These are phyloP conservation scores for Corylus americana DNA, from an alignment of 306 rosid genomes.

Conservation along the genomic window DNA sequence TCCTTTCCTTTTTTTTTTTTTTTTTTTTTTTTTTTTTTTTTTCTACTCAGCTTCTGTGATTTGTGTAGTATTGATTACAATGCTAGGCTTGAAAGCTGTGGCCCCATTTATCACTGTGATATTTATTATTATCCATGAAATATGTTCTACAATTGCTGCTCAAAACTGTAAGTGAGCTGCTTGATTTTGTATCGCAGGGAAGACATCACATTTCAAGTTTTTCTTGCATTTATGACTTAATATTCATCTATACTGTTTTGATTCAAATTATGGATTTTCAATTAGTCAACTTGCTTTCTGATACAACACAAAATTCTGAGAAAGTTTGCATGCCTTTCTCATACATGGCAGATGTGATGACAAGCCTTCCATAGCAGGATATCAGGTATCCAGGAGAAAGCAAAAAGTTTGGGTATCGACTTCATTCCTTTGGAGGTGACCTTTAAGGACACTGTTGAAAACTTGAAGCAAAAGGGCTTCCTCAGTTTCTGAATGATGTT, in stretches of 20 bases:
- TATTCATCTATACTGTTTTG: background rate
- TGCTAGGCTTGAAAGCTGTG: too few species aligned
- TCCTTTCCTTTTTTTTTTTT: too few species aligned
- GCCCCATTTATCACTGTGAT: too few species aligned
- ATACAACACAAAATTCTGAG: background rate
- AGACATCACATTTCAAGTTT: background rate
- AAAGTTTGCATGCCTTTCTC: background rate
- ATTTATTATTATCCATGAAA: too few species aligned
- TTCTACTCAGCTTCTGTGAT: too few species aligned
- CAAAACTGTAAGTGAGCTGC: too few species aligned
- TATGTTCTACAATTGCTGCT: too few species aligned
- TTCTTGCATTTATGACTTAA: background rate
- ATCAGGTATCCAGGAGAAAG: constrained; percentile 26
- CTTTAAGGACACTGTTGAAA: constrained; percentile 23
- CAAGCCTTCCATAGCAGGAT: background rate
- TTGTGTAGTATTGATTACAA: background rate
- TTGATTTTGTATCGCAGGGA: too few species aligned
- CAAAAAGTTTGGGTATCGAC: constrained; percentile 16
- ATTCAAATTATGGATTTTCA: background rate
- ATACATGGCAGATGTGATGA: constrained; percentile 29
- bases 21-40: background rate
- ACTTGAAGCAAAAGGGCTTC: constrained; percentile 17
- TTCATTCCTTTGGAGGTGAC: constrained; percentile 31
- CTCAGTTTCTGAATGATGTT: background rate
- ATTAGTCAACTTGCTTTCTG: background rate